Percentiles rank a stretch among this genome's conserved stretches.
These are phyloP conservation scores for Periconia sp. DNA, from an alignment of 2,329 filamentous ascomycete genomes.

Conservation along the genomic window DNA sequence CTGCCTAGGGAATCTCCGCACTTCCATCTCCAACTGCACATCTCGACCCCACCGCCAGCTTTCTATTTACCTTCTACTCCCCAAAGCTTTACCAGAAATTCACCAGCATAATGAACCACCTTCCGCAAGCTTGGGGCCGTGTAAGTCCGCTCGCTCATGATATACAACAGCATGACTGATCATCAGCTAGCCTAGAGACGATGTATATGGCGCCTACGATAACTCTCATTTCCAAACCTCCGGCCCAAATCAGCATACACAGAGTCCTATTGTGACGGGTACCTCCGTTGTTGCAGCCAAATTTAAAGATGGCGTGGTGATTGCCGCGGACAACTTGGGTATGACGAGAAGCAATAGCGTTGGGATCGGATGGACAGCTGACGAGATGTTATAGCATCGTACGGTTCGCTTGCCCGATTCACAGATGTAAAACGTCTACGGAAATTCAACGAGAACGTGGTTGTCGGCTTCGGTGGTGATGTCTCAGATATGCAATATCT, in stretches of 20 bases:
- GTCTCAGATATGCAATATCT: slow-evolving; percentile 99
- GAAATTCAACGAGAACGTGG: slow-evolving; percentile 77
- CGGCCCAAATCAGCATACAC: slow-evolving; percentile 75
- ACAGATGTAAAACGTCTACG: slow-evolving; percentile 94
- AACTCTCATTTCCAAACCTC: slow-evolving; percentile 75
- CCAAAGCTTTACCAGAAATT: neutral
- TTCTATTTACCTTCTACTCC: neutral
- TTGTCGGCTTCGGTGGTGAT: slow-evolving; percentile 95
- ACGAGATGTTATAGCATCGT: slow-evolving; percentile 68
- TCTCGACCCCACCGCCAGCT: slow-evolving; percentile 6
- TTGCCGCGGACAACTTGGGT: slow-evolving; percentile 97
- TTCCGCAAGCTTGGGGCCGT: slow-evolving; percentile 67
- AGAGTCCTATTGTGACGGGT: slow-evolving; percentile 90
- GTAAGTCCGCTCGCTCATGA: slow-evolving; percentile 46
- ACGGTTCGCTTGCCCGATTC: slow-evolving; percentile 93
- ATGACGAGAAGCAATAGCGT: slow-evolving; percentile 27
- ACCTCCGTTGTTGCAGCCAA: slow-evolving; percentile 95
- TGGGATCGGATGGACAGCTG: slow-evolving; percentile 4
- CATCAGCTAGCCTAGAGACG: slow-evolving; percentile 79
- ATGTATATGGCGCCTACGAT: slow-evolving; percentile 95
- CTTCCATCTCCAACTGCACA: slow-evolving; percentile 20
- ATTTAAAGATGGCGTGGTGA: slow-evolving; percentile 94
- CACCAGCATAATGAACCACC: slow-evolving; percentile 60
- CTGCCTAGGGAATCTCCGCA: slow-evolving; percentile 34
- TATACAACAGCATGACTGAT: slow-evolving; percentile 21